These are phyloP conservation scores for Pseudozyma sp. DNA, from an alignment of 1,284 basidiomycete genomes.

Conservation along the genomic window DNA sequence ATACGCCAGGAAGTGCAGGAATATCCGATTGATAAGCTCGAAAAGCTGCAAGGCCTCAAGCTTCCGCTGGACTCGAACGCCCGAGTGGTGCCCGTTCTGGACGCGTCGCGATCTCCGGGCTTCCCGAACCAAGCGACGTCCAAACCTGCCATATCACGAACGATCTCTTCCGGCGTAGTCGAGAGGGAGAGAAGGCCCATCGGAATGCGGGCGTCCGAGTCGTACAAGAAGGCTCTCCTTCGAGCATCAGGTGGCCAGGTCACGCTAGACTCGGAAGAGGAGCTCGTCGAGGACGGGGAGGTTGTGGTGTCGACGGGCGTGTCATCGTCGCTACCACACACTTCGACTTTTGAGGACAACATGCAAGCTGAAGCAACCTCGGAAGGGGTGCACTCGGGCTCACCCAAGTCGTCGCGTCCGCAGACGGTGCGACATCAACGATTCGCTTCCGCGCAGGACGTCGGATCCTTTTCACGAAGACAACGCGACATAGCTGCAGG, in stretches of 20 bases:
- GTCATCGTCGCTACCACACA: conserved; percentile 49
- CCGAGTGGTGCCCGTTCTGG: background rate
- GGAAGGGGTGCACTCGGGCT: background rate
- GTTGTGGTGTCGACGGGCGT: background rate
- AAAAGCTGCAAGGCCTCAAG: conserved; percentile 21
- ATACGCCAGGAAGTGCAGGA: conserved; percentile 49
- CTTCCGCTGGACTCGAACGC: conserved; percentile 16
- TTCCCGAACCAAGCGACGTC: background rate
- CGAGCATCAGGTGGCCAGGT: conserved; percentile 22
- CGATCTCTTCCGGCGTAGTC: conserved; percentile 23
- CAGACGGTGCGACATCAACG: conserved; percentile 20
- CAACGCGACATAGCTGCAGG: conserved; percentile 2
- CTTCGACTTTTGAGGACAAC: conserved; percentile 13
- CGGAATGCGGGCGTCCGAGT: conserved; percentile 43
- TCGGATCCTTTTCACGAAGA: conserved; percentile 10
- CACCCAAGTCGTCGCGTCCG: background rate
- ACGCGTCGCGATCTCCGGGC: background rate
- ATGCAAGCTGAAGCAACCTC: conserved; percentile 10
- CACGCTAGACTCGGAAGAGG: conserved; percentile 1
- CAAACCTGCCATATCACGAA: conserved; percentile 12
- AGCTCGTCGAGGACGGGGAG: background rate
- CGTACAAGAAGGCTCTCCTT: conserved; percentile 36
- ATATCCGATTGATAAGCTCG: conserved; percentile 15
- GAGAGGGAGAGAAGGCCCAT: conserved; percentile 32
- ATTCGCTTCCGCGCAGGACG: conserved; percentile 35